These are phyloP conservation scores for Debaryomyces nepalensis DNA, from an alignment of 1,139 yeast species.

Conservation along the genomic window DNA sequence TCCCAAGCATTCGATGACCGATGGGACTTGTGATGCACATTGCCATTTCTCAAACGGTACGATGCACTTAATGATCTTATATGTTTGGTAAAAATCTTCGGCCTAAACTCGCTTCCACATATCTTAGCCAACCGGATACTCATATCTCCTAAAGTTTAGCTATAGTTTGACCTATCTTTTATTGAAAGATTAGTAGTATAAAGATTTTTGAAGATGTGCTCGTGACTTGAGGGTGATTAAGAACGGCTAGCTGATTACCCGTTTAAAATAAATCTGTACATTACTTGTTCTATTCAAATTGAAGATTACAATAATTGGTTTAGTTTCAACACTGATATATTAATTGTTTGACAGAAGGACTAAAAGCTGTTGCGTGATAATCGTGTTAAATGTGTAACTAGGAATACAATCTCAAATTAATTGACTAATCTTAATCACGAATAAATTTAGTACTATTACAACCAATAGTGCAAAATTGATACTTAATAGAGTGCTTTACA, in stretches of 20 bases:
- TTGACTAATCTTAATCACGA: too few species aligned
- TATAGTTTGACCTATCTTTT: neutral
- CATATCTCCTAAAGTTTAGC: neutral
- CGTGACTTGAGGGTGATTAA: conserved; percentile 9
- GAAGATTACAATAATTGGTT: neutral
- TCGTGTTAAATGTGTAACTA: neutral
- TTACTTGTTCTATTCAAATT: too few species aligned
- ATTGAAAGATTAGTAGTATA: neutral
- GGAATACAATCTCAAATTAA: neutral
- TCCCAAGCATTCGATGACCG: conserved; percentile 5
- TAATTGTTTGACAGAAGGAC: neutral
- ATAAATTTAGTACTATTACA: too few species aligned
- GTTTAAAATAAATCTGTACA: neutral
- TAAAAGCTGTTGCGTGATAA: too few species aligned
- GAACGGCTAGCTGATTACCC: conserved; percentile 5
- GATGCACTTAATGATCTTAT: conserved; percentile 1
- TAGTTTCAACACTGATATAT: neutral
- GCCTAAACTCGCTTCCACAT: neutral
- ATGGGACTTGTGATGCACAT: neutral
- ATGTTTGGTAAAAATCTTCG: neutral
- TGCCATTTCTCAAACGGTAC: neutral
- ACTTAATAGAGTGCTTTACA: neutral
- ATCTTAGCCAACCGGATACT: neutral
- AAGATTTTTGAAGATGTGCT: conserved; percentile 6
- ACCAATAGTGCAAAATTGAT: too few species aligned